A percentile compares a stretch with the other conserved stretches of the same genome.
These are phyloP conservation scores for Porcisia hertigi DNA, from an alignment of 208 protist species.

Conservation along the genomic window DNA sequence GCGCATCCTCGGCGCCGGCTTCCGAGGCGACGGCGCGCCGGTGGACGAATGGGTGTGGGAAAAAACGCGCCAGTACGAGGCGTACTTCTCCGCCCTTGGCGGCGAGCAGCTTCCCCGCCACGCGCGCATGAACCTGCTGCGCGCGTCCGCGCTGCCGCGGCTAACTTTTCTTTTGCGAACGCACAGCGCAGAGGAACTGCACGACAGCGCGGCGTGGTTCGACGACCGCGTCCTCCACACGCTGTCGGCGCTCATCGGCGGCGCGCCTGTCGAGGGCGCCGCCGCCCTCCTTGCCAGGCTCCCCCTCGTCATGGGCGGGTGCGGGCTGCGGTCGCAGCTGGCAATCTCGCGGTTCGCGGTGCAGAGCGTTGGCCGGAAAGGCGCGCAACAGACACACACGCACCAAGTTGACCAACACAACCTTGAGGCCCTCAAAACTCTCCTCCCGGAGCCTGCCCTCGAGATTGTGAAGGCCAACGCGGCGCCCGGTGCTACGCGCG, in stretches of 20 bases:
- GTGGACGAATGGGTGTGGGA: slow-evolving; percentile 11
- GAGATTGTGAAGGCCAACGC: slow-evolving; percentile 27
- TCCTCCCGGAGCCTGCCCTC: slow-evolving; percentile 32
- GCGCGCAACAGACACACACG: slow-evolving; percentile 20
- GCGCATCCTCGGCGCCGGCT: slow-evolving; percentile 30
- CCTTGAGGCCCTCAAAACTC: slow-evolving; percentile 4
- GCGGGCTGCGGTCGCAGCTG: slow-evolving; percentile 25
- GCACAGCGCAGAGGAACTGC: slow-evolving; percentile 16
- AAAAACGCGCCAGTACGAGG: slow-evolving; percentile 9
- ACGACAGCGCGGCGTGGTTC: slow-evolving; percentile 22
- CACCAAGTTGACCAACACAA: slow-evolving; percentile 9
- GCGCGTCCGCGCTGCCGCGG: slow-evolving; percentile 20
- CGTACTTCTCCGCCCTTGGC: slow-evolving; percentile 18
- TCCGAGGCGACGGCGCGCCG: slow-evolving; percentile 4
- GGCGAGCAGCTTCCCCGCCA: neutral
- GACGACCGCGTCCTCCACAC: slow-evolving; percentile 17
- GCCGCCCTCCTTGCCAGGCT: slow-evolving; percentile 19
- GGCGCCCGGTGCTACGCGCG: slow-evolving; percentile 24
- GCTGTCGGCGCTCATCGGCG: slow-evolving; percentile 16
- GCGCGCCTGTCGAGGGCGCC: neutral
- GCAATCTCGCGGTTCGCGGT: slow-evolving; percentile 27
- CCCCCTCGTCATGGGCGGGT: slow-evolving; percentile 27
- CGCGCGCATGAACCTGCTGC: slow-evolving; percentile 23
- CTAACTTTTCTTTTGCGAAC: slow-evolving; percentile 33
- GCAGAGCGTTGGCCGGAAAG: slow-evolving; percentile 23